phyloP scores from a whole-genome alignment of 768 basidiomycete genomes.

The Tricholoma hemisulphureum region DNA sequence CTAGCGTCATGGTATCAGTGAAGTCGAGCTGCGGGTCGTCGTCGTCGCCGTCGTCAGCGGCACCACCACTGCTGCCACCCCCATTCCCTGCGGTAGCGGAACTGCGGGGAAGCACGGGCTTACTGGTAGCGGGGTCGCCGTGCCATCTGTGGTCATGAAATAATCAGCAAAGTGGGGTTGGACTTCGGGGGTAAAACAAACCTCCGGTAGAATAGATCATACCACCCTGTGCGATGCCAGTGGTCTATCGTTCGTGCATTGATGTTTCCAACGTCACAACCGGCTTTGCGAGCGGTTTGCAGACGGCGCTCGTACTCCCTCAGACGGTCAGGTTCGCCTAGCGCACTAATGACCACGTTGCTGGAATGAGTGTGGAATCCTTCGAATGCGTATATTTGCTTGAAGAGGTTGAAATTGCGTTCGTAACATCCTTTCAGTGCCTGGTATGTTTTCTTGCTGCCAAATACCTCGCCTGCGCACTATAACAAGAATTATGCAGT shows the following conservation, averaged over 20 bases:
- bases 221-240: slow-evolving; percentile 80
- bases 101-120: slow-evolving; percentile 41
- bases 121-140: slow-evolving; percentile 60
- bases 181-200: slow-evolving; percentile 24
- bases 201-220: slow-evolving; percentile 69
- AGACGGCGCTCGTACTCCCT: slow-evolving; percentile 73
- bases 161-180: background rate
- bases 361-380: slow-evolving; percentile 42
- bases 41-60: slow-evolving; percentile 48
- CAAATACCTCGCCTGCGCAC: slow-evolving; percentile 73
- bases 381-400: slow-evolving; percentile 77
- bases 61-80: slow-evolving; percentile 29
- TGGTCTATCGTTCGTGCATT: slow-evolving; percentile 73
- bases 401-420: slow-evolving; percentile 82
- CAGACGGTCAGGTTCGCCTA: slow-evolving; percentile 62
- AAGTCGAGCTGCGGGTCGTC: slow-evolving; percentile 50
- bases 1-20: slow-evolving; percentile 31
- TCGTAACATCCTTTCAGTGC: slow-evolving; percentile 84
- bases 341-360: slow-evolving; percentile 27
- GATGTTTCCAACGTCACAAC: slow-evolving; percentile 71
- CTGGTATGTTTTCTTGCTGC: slow-evolving; percentile 76
- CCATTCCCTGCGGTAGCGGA: slow-evolving; percentile 17
- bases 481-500: slow-evolving; percentile 24
- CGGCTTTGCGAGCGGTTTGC: slow-evolving; percentile 60
- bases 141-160: slow-evolving; percentile 49